A percentile compares a stretch with the other conserved stretches of the same genome.
Conservation (phyloP, 108 stramenopile species). For the Chaetoceros tenuissimus region DNA sequence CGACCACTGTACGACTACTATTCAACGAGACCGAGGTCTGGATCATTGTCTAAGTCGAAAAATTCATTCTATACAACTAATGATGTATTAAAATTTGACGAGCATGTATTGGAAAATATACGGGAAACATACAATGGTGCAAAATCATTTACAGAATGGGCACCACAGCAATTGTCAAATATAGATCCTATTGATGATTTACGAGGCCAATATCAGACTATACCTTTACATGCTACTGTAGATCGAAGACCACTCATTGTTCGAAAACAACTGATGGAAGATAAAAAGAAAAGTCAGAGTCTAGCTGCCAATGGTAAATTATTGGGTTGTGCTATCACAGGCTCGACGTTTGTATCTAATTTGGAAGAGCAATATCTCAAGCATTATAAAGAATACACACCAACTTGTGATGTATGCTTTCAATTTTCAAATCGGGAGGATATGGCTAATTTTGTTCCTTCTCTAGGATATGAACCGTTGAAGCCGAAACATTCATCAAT, state of each 20-base stretch:
- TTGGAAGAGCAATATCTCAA: background rate
- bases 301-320: no score
- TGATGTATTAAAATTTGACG: conserved; percentile 10
- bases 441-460: background rate
- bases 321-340: conserved; percentile 14
- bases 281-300: conserved; percentile 1
- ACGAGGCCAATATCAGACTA: conserved; percentile 1
- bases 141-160: conserved; percentile 4
- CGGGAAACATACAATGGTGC: conserved; percentile 10
- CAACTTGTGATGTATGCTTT: conserved; percentile 15
- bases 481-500: background rate
- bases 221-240: conserved; percentile 9
- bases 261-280: conserved; percentile 8
- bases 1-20: no score
- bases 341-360: conserved; percentile 8
- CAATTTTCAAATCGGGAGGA: conserved; percentile 12
- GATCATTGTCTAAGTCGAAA: no score
- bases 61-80: no score
- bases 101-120: conserved; percentile 8
- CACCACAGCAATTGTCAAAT: background rate
- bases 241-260: conserved; percentile 16
- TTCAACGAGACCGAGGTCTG: no score
- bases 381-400: background rate
- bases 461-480: background rate
- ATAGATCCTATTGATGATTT: background rate